These are phyloP conservation scores for Fusarium newnesense DNA, from an alignment of 2,329 filamentous ascomycete species.

Conservation along the genomic window DNA sequence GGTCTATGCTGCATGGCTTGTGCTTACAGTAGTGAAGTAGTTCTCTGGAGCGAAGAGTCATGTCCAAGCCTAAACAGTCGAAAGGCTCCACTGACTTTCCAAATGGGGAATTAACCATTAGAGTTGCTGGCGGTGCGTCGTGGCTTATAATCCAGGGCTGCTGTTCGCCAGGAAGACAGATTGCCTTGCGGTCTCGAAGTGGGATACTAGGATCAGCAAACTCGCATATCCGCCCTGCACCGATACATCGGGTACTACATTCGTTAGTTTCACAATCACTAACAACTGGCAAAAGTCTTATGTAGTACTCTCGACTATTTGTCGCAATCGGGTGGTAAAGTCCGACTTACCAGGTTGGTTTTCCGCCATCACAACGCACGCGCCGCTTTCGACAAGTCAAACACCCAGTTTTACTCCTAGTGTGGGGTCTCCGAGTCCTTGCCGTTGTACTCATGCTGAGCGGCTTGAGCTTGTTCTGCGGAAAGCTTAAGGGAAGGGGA, in stretches of 20 bases:
- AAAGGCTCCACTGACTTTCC: conserved; percentile 30
- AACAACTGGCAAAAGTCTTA: fast-evolving
- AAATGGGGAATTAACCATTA: neutral
- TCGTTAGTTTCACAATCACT: neutral
- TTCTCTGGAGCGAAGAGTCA: conserved; percentile 40
- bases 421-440: conserved; percentile 34
- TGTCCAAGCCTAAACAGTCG: conserved; percentile 33
- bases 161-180: conserved; percentile 36
- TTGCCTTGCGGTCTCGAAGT: conserved; percentile 37
- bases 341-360: conserved; percentile 34
- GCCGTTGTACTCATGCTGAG: conserved; percentile 1
- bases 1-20: neutral
- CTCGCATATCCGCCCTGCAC: conserved; percentile 25
- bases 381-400: conserved; percentile 38
- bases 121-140: neutral
- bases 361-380: conserved; percentile 35
- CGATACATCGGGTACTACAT: conserved; percentile 26
- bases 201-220: conserved; percentile 28
- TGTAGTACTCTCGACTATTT: neutral
- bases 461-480: neutral
- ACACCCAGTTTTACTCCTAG: conserved; percentile 35
- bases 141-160: conserved; percentile 31
- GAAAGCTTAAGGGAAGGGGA: neutral
- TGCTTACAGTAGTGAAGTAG: conserved; percentile 40
- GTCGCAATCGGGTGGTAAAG: neutral